phyloP scores from a whole-genome alignment of 73 alveolate genomes.

The Halteria grandinella region DNA sequence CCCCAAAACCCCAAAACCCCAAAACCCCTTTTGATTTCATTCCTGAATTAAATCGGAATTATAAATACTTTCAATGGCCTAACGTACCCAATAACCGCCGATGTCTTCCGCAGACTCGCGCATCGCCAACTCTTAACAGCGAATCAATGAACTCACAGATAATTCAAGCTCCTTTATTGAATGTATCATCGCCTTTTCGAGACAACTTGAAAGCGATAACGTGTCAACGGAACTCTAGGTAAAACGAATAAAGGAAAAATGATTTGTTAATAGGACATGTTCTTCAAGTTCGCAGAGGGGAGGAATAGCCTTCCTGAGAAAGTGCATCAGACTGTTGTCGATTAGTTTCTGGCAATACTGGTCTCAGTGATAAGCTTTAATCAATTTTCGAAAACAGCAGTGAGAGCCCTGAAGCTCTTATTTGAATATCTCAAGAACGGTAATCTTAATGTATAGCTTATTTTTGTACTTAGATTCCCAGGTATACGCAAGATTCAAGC shows the following conservation, averaged over 20 bases:
- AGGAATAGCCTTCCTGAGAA: constrained; percentile 37
- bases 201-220: constrained; percentile 45
- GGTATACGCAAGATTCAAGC: constrained; percentile 56
- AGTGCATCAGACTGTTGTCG: constrained; percentile 52
- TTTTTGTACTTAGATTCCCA: constrained; percentile 1
- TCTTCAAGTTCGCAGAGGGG: constrained; percentile 53
- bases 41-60: no score
- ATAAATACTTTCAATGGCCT: no score
- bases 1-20: no score
- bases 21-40: no score
- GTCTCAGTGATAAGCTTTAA: constrained; percentile 54
- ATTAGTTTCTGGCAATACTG: constrained; percentile 39
- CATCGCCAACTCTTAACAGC: no score
- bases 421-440: constrained; percentile 68
- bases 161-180: no score
- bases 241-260: not conserved
- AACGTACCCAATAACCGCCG: no score
- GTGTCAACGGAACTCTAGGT: constrained; percentile 54
- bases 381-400: constrained; percentile 26
- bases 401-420: constrained; percentile 50
- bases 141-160: no score
- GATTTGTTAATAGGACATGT: constrained; percentile 27
- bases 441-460: not conserved
- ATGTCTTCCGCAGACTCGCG: no score
- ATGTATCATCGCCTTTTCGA: no score